These are phyloP conservation scores for Pseudognaphalium luteoalbum DNA, from an alignment of 129 eudicot genomes.

Conservation along the genomic window DNA sequence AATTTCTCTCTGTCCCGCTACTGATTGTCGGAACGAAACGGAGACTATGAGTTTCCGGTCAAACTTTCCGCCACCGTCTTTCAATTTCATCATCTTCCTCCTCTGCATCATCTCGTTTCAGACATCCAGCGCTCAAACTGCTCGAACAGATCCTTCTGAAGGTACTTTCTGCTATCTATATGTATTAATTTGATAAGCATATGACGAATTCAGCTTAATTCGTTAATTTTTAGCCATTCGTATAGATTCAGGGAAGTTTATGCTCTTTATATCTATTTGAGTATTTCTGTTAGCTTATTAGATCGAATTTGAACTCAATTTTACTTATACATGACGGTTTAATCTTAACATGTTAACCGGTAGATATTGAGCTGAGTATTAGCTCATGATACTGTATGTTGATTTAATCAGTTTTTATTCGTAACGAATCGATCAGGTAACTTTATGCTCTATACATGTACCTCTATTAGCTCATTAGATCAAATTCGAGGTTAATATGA, in stretches of 20 bases:
- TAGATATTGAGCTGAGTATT: too few species aligned
- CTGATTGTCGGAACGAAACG: neutral
- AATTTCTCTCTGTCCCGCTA: neutral
- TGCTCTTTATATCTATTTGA: too few species aligned
- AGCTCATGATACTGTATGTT: too few species aligned
- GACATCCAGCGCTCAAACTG: slow-evolving; percentile 27
- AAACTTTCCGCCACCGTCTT: slow-evolving; percentile 7
- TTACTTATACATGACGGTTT: too few species aligned
- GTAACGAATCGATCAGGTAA: neutral
- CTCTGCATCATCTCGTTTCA: slow-evolving; percentile 22
- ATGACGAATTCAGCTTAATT: neutral
- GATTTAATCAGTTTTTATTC: too few species aligned
- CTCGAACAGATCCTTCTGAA: slow-evolving; percentile 44
- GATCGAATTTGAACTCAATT: neutral
- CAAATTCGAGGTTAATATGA: neutral
- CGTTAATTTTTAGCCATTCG: neutral
- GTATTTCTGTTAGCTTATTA: neutral
- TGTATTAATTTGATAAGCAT: slow-evolving; percentile 6
- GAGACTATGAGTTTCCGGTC: slow-evolving; percentile 25
- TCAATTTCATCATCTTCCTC: slow-evolving; percentile 15
- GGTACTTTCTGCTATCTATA: slow-evolving; percentile 29
- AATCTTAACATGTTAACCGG: too few species aligned
- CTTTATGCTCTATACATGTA: neutral
- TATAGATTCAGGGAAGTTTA: neutral
- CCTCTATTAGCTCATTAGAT: neutral